Evolutionary conservation across 768 basidiomycete species (phyloP).

Genomic region (Lentinula sp.): DNA sequence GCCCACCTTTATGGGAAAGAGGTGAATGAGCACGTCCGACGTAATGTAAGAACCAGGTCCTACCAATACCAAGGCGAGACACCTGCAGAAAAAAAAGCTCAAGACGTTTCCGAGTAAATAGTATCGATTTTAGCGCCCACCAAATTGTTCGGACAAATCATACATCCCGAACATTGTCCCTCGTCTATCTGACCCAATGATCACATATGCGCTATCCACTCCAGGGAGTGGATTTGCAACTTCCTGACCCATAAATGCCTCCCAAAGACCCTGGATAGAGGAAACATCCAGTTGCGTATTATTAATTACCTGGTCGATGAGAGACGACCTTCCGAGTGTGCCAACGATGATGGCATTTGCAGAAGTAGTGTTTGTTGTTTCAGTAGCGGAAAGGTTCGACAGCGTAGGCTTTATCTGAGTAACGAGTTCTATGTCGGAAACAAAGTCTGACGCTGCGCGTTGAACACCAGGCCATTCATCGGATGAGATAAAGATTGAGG

Average conservation of each 20-base stretch:
- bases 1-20: slow-evolving; percentile 48
- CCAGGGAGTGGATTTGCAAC: slow-evolving; percentile 54
- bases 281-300: slow-evolving; percentile 49
- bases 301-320: slow-evolving; percentile 48
- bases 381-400: slow-evolving; percentile 42
- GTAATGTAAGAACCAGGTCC: slow-evolving; percentile 10
- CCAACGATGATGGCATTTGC: slow-evolving; percentile 55
- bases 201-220: slow-evolving; percentile 55
- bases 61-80: slow-evolving; percentile 69
- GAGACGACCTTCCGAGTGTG: slow-evolving; percentile 51
- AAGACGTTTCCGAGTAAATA: not conserved
- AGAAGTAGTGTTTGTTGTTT: slow-evolving; percentile 11
- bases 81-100: slow-evolving; percentile 24
- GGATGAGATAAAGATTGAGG: slow-evolving; percentile 42
- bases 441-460: slow-evolving; percentile 55
- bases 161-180: slow-evolving; percentile 65
- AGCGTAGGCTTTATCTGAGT: slow-evolving; percentile 46
- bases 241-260: slow-evolving; percentile 47
- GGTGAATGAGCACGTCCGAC: not conserved
- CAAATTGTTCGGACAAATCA: slow-evolving; percentile 66
- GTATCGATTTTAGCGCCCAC: slow-evolving; percentile 20
- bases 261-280: slow-evolving; percentile 60
- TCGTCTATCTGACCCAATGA: slow-evolving; percentile 64
- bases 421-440: slow-evolving; percentile 53
- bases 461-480: slow-evolving; percentile 65